A percentile compares a stretch with the other conserved stretches of the same genome.
These are phyloP conservation scores for Trichoderma harzianum DNA, from an alignment of 2,329 filamentous ascomycete species.

Conservation along the genomic window DNA sequence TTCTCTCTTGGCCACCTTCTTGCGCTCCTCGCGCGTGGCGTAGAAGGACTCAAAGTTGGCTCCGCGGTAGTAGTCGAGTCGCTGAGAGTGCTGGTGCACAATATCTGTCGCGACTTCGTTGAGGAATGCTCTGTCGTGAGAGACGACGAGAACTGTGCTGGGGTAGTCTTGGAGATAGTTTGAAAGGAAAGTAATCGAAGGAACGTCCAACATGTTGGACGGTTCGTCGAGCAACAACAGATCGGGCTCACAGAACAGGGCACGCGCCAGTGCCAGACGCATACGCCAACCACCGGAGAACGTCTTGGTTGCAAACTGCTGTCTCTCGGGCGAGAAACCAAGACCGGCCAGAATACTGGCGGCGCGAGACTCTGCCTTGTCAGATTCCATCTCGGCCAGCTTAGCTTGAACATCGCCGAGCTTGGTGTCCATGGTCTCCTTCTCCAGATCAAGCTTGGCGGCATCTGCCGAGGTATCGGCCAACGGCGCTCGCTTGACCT, in stretches of 20 bases:
- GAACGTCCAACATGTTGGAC: conserved; percentile 99
- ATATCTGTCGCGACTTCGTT: conserved; percentile 99
- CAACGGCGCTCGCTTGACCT: conserved; percentile 71
- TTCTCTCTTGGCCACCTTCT: conserved; percentile 93
- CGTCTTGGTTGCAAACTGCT: conserved; percentile 90
- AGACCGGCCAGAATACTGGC: conserved; percentile 96
- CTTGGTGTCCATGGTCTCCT: conserved; percentile 86
- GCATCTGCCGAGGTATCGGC: conserved; percentile 92
- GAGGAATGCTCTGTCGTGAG: conserved; percentile 97
- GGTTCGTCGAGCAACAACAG: conserved; percentile 95
- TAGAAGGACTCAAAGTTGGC: conserved; percentile 98
- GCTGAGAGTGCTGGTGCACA: conserved; percentile 94
- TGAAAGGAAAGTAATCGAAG: conserved; percentile 97
- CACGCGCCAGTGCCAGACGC: conserved; percentile 90
- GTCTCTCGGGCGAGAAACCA: conserved; percentile 89
- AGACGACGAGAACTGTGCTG: conserved; percentile 92
- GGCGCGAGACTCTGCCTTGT: conserved; percentile 93
- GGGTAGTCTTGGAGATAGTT: conserved; percentile 94
- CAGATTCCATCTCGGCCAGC: conserved; percentile 96
- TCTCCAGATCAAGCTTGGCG: conserved; percentile 76
- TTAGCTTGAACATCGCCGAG: conserved; percentile 89
- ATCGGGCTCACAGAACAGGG: conserved; percentile 96
- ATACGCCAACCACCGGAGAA: conserved; percentile 99
- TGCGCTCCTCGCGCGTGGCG: conserved; percentile 91
- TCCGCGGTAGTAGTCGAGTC: conserved; percentile 97